Evolutionary conservation across 192 early-diverging fungal genomes (phyloP).

Genomic region (Coemansia sp.): DNA sequence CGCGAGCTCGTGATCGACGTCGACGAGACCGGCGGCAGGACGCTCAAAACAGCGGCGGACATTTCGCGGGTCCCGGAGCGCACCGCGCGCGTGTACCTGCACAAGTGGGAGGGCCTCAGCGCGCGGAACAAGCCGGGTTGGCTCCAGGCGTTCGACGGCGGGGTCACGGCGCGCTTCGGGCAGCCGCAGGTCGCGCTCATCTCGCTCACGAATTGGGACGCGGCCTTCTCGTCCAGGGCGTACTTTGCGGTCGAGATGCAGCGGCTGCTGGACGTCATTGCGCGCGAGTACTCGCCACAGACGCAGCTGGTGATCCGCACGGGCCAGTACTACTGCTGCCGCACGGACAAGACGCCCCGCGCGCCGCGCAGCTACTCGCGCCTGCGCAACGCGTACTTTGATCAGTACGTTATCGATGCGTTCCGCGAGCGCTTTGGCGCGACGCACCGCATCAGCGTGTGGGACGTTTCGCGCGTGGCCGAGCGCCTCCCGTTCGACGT

Average conservation of each 20-base stretch:
- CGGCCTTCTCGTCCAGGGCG: constrained; percentile 39
- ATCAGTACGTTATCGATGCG: constrained; percentile 24
- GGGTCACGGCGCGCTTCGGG: neutral
- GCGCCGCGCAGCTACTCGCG: constrained; percentile 21
- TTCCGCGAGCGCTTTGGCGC: constrained; percentile 20
- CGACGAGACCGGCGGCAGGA: neutral
- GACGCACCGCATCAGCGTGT: constrained; percentile 16
- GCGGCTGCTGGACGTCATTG: constrained; percentile 20
- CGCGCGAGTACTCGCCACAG: constrained; percentile 22
- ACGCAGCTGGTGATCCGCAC: constrained; percentile 49
- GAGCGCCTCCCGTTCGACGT: constrained; percentile 15
- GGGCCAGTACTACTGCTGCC: constrained; percentile 57
- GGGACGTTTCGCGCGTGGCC: constrained; percentile 48
- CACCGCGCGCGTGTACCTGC: constrained; percentile 17
- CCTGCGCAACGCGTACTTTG: constrained; percentile 22
- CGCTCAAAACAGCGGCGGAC: neutral
- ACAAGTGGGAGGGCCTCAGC: constrained; percentile 56
- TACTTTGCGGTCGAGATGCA: constrained; percentile 25
- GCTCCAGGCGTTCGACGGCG: neutral
- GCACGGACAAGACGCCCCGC: constrained; percentile 20
- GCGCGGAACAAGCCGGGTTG: neutral
- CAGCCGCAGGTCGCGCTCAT: constrained; percentile 23
- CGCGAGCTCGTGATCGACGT: constrained; percentile 14
- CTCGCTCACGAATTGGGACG: constrained; percentile 55
- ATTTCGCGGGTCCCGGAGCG: neutral